Evolutionary conservation across 768 basidiomycete genomes (phyloP).

Genomic region (Podaxis sp.): DNA sequence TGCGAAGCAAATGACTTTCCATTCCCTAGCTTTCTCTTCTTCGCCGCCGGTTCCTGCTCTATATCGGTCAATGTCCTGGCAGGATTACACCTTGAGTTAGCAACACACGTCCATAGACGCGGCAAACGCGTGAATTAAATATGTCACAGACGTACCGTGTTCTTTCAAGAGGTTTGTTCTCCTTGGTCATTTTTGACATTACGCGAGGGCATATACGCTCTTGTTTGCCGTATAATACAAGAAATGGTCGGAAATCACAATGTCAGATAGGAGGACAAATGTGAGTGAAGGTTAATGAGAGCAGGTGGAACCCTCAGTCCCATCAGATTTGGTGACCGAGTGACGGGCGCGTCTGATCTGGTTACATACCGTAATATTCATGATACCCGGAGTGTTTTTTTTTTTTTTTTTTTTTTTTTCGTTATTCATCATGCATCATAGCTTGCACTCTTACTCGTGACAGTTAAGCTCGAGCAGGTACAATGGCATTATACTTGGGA

Average conservation of each 20-base stretch:
- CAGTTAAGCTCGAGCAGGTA: not conserved
- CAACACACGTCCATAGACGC: conserved; percentile 16
- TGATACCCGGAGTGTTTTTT: no score
- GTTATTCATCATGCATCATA: no score
- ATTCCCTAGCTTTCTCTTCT: conserved; percentile 52
- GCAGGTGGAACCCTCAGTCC: not conserved
- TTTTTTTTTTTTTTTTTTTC: no score
- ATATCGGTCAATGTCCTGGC: conserved; percentile 23
- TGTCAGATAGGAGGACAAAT: no score
- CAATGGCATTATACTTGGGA: not conserved
- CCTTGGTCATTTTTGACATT: conserved; percentile 24
- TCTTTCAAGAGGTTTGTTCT: conserved; percentile 29
- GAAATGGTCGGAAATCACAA: no score
- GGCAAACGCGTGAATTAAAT: conserved; percentile 18
- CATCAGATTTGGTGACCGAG: not conserved
- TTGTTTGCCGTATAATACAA: no score
- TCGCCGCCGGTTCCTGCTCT: conserved; percentile 40
- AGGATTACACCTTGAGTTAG: not conserved
- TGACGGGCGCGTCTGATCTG: not conserved
- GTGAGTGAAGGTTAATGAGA: no score
- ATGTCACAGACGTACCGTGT: conserved; percentile 26
- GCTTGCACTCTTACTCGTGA: no score
- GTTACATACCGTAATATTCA: not conserved
- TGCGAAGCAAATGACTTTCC: conserved; percentile 36
- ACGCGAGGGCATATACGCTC: not conserved